A percentile compares a stretch with the other conserved stretches of the same genome.
phyloP scores from a whole-genome alignment of 257 asterid species.

The Capsicum rhomboideum region DNA sequence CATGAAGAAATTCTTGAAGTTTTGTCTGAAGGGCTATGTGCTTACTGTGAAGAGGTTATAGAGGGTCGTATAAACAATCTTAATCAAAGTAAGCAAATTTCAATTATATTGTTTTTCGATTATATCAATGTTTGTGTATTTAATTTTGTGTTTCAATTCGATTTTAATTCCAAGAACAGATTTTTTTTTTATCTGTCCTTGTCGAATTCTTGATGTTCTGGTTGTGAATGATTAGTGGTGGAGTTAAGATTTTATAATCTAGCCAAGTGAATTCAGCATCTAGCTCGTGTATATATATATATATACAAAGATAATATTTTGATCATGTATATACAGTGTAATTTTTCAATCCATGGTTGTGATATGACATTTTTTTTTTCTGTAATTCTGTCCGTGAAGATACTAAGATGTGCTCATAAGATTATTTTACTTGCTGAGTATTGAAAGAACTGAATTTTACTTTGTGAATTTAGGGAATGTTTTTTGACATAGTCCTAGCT shows the following conservation, averaged over 20 bases:
- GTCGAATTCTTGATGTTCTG: background rate
- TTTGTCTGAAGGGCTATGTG: constrained; percentile 16
- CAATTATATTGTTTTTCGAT: background rate
- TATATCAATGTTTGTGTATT: background rate
- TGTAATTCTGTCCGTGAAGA: no score
- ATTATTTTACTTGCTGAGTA: no score
- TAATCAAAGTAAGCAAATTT: background rate
- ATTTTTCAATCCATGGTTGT: no score
- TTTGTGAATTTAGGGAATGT: no score
- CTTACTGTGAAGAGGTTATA: constrained; percentile 8
- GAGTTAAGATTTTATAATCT: background rate
- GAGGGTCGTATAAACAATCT: constrained; percentile 1
- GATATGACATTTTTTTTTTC: no score
- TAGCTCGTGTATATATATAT: no score
- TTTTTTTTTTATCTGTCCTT: background rate
- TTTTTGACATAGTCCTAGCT: no score
- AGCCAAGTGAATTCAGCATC: no score
- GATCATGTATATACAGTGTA: no score
- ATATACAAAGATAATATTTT: no score
- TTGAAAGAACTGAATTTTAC: no score
- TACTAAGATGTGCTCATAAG: no score
- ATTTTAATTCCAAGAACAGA: background rate
- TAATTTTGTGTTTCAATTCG: background rate
- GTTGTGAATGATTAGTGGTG: background rate
- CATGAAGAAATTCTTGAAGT: constrained; percentile 21